Conservation (phyloP, 768 basidiomycete genomes). For the Collybiopsis luxurians region DNA sequence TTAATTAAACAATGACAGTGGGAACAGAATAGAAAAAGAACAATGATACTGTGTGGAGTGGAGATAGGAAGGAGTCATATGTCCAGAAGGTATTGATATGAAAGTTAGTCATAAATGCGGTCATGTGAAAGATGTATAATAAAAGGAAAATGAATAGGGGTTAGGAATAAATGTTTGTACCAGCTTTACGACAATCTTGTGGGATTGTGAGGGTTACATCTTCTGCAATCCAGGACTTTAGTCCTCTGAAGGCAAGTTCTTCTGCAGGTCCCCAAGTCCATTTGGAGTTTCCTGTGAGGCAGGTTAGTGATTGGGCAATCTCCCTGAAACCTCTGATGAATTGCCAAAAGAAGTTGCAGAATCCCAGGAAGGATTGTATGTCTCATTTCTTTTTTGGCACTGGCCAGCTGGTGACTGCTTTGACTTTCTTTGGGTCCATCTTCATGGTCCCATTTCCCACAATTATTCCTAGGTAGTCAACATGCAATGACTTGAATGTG, state of each 20-base stretch:
- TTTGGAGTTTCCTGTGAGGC: slow-evolving; percentile 22
- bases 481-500: slow-evolving; percentile 8
- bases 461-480: no score
- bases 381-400: slow-evolving; percentile 26
- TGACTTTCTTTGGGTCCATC: slow-evolving; percentile 40
- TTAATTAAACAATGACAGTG: no score
- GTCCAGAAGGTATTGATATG: no score
- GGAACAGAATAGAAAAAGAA: no score
- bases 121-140: no score
- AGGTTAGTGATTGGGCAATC: slow-evolving; percentile 24
- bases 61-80: no score
- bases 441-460: background rate
- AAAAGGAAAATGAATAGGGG: no score
- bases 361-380: slow-evolving; percentile 39
- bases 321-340: slow-evolving; percentile 32
- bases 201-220: no score
- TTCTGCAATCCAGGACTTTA: slow-evolving; percentile 24
- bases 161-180: no score
- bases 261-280: slow-evolving; percentile 24
- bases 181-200: no score
- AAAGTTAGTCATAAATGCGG: no score
- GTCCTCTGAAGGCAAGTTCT: slow-evolving; percentile 21
- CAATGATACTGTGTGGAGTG: no score
- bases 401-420: slow-evolving; percentile 34
- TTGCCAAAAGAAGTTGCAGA: slow-evolving; percentile 33